Evolutionary conservation across 2,329 filamentous ascomycete species (phyloP).

Genomic region (Colletotrichum orbiculare): DNA sequence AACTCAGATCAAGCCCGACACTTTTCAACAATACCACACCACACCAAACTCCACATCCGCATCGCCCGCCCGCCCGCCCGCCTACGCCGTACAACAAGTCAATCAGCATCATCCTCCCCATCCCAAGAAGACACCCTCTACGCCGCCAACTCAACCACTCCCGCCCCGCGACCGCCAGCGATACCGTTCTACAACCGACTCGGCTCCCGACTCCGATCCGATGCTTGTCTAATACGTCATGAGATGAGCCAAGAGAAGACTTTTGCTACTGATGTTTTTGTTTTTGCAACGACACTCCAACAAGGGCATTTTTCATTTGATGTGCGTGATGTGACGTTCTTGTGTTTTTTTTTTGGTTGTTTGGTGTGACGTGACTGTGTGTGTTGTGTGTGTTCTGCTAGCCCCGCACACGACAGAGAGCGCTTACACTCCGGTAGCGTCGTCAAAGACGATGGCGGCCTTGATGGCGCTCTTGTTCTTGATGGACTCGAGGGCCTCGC

Average conservation of each 20-base stretch:
- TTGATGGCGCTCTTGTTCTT: slow-evolving; percentile 80
- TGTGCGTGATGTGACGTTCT: not conserved
- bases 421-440: slow-evolving; percentile 43
- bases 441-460: slow-evolving; percentile 78
- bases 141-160: slow-evolving; percentile 7
- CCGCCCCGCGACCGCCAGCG: not conserved
- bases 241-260: slow-evolving; percentile 27
- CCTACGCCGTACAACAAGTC: not conserved
- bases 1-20: no score
- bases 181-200: slow-evolving; percentile 27
- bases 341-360: slow-evolving; percentile 6
- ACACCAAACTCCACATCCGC: no score
- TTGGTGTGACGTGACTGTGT: slow-evolving; percentile 17
- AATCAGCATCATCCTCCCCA: slow-evolving; percentile 3
- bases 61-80: no score
- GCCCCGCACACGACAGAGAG: slow-evolving; percentile 12
- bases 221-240: slow-evolving; percentile 33
- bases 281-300: slow-evolving; percentile 6
- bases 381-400: no score
- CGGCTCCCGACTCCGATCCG: slow-evolving; percentile 26
- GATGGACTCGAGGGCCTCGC: slow-evolving; percentile 76
- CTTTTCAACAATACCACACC: no score
- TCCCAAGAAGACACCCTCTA: slow-evolving; percentile 16
- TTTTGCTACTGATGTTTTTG: not conserved
- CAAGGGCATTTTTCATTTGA: not conserved